Evolutionary conservation across 768 basidiomycete genomes (phyloP).

Genomic region (Lyophyllum atratum): DNA sequence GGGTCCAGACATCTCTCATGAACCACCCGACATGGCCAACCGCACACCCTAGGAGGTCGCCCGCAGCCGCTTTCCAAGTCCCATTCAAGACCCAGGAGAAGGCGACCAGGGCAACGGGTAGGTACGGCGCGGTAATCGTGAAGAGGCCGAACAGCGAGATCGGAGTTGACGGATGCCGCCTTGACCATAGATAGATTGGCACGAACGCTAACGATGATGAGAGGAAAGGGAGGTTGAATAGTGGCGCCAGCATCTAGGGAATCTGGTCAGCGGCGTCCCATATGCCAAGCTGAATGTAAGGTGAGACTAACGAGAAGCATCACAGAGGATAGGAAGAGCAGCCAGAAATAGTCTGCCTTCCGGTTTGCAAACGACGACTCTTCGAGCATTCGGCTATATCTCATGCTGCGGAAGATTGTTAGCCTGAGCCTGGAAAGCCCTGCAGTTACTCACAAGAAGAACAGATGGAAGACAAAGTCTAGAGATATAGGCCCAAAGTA

Average conservation of each 20-base stretch:
- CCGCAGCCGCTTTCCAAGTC: constrained; percentile 81
- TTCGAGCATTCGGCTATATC: constrained; percentile 95
- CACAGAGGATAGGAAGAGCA: constrained; percentile 78
- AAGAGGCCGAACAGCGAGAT: constrained; percentile 94
- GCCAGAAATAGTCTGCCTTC: constrained; percentile 95
- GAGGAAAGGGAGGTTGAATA: constrained; percentile 91
- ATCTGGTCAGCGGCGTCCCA: background rate
- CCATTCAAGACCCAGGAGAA: constrained; percentile 86
- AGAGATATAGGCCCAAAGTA: constrained; percentile 94
- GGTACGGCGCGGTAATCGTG: constrained; percentile 94
- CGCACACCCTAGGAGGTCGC: constrained; percentile 81
- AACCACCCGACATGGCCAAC: constrained; percentile 90
- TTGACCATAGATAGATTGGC: constrained; percentile 96
- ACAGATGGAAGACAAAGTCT: constrained; percentile 95
- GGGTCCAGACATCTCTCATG: constrained; percentile 82
- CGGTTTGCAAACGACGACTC: constrained; percentile 93
- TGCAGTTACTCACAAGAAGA: constrained; percentile 86
- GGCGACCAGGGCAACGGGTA: constrained; percentile 87
- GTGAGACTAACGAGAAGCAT: constrained; percentile 76
- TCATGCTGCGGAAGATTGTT: constrained; percentile 67
- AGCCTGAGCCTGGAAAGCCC: background rate
- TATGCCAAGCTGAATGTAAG: background rate
- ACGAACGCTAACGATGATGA: constrained; percentile 93
- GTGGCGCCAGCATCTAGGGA: constrained; percentile 72
- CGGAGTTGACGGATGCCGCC: constrained; percentile 92